phyloP scores from a whole-genome alignment of 176 grass and related monocot species.

The Musa itinerans region DNA sequence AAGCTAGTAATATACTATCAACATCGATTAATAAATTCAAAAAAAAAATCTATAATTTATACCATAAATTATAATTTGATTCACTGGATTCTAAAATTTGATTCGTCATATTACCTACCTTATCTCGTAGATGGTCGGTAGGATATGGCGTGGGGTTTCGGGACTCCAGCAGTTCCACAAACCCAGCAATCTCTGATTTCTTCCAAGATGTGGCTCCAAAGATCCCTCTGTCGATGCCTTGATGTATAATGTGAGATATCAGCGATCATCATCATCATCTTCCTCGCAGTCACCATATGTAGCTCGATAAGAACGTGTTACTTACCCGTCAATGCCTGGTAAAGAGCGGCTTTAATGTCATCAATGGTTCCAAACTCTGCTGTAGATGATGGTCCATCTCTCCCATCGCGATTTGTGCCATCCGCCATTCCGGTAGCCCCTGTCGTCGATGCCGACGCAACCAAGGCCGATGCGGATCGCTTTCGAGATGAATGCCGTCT shows the following conservation, averaged over 20 bases:
- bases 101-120: slow-evolving; percentile 23
- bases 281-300: neutral
- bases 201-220: slow-evolving; percentile 65
- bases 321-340: slow-evolving; percentile 35
- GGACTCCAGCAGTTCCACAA: slow-evolving; percentile 69
- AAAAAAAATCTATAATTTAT: neutral
- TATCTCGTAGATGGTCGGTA: slow-evolving; percentile 44
- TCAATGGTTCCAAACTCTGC: slow-evolving; percentile 3
- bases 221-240: slow-evolving; percentile 57
- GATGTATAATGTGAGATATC: neutral
- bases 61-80: neutral
- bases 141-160: slow-evolving; percentile 68
- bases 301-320: neutral
- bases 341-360: slow-evolving; percentile 44
- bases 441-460: too few relatives aligned
- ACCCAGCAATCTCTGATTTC: slow-evolving; percentile 55
- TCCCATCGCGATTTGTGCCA: too few relatives aligned
- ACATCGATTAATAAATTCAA: too few relatives aligned
- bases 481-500: too few relatives aligned
- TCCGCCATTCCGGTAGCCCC: too few relatives aligned
- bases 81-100: neutral
- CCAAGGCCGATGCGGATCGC: too few relatives aligned
- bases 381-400: too few relatives aligned
- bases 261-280: neutral
- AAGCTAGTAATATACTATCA: too few relatives aligned